Conservation (phyloP, 176 grass and related monocot species). For the Canna indica region DNA sequence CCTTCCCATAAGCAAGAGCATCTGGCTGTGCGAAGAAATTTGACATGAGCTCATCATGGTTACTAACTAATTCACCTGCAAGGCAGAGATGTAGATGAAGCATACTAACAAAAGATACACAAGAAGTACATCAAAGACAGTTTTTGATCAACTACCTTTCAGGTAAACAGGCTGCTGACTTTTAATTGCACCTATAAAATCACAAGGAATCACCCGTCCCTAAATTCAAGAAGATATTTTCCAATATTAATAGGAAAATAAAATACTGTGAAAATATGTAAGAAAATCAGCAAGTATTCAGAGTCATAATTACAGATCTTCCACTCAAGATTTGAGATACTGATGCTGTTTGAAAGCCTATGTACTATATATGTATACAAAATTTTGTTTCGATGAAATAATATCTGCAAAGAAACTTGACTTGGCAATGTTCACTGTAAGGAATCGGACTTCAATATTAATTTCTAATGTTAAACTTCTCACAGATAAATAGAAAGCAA, state of each 20-base stretch:
- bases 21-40: constrained; percentile 99
- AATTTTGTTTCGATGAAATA: too few relatives aligned
- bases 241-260: neutral
- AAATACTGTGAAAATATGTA: neutral
- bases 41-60: constrained; percentile 97
- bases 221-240: constrained; percentile 29
- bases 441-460: too few relatives aligned
- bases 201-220: constrained; percentile 96
- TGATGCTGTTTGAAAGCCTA: too few relatives aligned
- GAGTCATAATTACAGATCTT: too few relatives aligned
- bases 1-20: constrained; percentile 99
- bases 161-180: constrained; percentile 90
- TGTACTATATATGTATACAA: too few relatives aligned
- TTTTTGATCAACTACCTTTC: constrained; percentile 30
- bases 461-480: neutral
- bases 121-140: too few relatives aligned
- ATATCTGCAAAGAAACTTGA: too few relatives aligned
- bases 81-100: constrained; percentile 8
- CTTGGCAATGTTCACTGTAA: too few relatives aligned
- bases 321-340: too few relatives aligned
- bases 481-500: neutral
- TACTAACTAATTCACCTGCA: constrained; percentile 80
- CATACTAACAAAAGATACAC: neutral
- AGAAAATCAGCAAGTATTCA: too few relatives aligned
- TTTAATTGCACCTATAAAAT: constrained; percentile 82